These are phyloP conservation scores for Cymbidium sinense DNA, from an alignment of 106 monocot species.

Conservation along the genomic window DNA sequence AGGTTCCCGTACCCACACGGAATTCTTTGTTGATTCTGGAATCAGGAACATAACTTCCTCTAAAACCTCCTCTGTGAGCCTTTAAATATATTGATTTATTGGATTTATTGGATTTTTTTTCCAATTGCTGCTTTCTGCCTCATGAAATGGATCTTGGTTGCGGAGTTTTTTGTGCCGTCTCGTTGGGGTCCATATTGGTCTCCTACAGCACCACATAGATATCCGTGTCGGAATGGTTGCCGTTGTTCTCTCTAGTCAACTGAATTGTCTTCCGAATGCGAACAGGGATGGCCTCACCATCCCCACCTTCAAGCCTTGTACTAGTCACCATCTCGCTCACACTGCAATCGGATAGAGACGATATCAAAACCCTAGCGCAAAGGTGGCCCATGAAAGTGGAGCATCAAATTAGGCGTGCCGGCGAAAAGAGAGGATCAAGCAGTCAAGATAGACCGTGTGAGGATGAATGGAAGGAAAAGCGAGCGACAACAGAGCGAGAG, in stretches of 20 bases:
- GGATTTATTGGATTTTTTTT: too few species aligned
- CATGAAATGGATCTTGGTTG: too few species aligned
- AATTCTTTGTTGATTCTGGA: too few species aligned
- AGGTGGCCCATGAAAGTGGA: background rate
- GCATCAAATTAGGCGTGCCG: background rate
- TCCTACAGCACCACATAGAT: slow-evolving; percentile 64
- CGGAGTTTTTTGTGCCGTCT: slow-evolving; percentile 69
- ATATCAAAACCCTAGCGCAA: slow-evolving; percentile 1
- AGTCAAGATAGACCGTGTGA: background rate
- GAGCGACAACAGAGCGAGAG: background rate
- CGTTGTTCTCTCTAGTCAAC: slow-evolving; percentile 70
- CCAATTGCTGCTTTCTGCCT: too few species aligned
- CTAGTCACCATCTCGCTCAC: background rate
- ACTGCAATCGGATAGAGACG: background rate
- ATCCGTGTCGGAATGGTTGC: slow-evolving; percentile 68
- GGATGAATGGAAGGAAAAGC: background rate
- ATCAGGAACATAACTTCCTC: too few species aligned
- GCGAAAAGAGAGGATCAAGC: background rate
- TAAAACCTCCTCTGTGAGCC: too few species aligned
- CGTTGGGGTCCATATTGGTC: slow-evolving; percentile 82
- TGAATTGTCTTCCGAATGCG: slow-evolving; percentile 34
- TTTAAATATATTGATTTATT: too few species aligned
- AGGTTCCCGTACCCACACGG: slow-evolving; percentile 26
- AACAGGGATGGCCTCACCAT: background rate
- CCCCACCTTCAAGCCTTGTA: background rate